Percentiles rank a stretch among this genome's conserved stretches.
phyloP scores from a whole-genome alignment of 73 alveolate species.

The Paramecium biaurelia region DNA sequence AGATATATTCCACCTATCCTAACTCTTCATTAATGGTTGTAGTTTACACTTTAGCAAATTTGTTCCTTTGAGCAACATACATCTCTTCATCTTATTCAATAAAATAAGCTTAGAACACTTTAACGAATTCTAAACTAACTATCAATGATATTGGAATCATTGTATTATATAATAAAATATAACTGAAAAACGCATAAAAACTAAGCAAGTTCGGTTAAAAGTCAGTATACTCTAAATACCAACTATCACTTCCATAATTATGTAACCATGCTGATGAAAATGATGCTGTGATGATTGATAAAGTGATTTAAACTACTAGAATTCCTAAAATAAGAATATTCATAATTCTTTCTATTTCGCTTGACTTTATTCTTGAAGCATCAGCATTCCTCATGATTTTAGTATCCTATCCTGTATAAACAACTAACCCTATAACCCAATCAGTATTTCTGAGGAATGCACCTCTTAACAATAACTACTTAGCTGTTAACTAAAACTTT shows the following conservation, averaged over 20 bases:
- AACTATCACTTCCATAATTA: background rate
- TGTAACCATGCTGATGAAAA: background rate
- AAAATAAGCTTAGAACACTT: conserved; percentile 75
- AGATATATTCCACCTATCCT: conserved; percentile 83
- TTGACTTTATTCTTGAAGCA: conserved; percentile 62
- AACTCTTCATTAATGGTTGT: conserved; percentile 83
- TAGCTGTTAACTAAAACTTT: conserved; percentile 40
- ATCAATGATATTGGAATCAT: conserved; percentile 79
- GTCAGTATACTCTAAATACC: conserved; percentile 8
- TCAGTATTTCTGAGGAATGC: conserved; percentile 92
- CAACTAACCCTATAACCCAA: conserved; percentile 90
- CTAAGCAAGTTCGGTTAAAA: conserved; percentile 20
- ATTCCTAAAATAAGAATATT: conserved; percentile 52
- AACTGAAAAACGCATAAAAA: conserved; percentile 70
- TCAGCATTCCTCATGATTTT: conserved; percentile 82
- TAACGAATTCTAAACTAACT: conserved; percentile 75
- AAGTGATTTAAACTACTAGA: background rate
- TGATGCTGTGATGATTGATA: background rate
- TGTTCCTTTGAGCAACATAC: conserved; percentile 63
- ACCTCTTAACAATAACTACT: conserved; percentile 94
- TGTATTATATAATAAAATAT: conserved; percentile 81
- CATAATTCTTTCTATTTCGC: conserved; percentile 66
- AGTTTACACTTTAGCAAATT: conserved; percentile 71
- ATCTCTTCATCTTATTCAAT: conserved; percentile 70
- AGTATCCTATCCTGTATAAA: conserved; percentile 88